Conservation (phyloP, 495 filamentous ascomycete species). For the Polyplosphaeria fusca region DNA sequence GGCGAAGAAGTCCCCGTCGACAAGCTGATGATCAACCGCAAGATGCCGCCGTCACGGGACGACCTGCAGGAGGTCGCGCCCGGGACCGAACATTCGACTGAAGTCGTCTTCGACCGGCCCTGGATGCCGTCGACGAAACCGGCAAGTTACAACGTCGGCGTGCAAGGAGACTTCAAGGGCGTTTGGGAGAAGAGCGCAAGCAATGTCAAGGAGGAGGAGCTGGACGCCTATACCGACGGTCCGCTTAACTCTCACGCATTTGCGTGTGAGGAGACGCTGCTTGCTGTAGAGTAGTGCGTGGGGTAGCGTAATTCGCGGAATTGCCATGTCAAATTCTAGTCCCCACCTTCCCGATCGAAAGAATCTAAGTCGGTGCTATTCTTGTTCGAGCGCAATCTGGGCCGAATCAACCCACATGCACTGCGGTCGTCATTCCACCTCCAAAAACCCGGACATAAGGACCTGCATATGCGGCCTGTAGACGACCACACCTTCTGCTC, state of each 20-base stretch:
- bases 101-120: slow-evolving; percentile 23
- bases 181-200: slow-evolving; percentile 24
- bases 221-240: slow-evolving; percentile 11
- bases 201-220: slow-evolving; percentile 15
- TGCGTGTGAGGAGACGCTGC: slow-evolving; percentile 8
- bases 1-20: slow-evolving; percentile 13
- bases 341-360: too few species aligned
- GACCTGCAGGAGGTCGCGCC: slow-evolving; percentile 19
- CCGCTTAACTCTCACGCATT: slow-evolving; percentile 3
- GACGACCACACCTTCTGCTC: too few species aligned
- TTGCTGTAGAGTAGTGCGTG: slow-evolving; percentile 24
- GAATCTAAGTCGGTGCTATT: too few species aligned
- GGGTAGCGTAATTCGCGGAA: too few species aligned
- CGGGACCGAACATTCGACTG: slow-evolving; percentile 19
- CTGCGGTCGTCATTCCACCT: too few species aligned
- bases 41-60: slow-evolving; percentile 22
- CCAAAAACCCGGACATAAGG: too few species aligned
- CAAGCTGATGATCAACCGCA: slow-evolving; percentile 20
- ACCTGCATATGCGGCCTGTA: too few species aligned
- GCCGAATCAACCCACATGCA: too few species aligned
- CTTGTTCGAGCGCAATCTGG: too few species aligned
- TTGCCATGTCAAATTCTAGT: too few species aligned
- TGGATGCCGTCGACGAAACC: slow-evolving; percentile 21
- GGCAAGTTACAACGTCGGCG: slow-evolving; percentile 20
- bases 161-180: slow-evolving; percentile 11